Conservation (phyloP, 495 filamentous ascomycete species). For the Lophiotrema nucula region DNA sequence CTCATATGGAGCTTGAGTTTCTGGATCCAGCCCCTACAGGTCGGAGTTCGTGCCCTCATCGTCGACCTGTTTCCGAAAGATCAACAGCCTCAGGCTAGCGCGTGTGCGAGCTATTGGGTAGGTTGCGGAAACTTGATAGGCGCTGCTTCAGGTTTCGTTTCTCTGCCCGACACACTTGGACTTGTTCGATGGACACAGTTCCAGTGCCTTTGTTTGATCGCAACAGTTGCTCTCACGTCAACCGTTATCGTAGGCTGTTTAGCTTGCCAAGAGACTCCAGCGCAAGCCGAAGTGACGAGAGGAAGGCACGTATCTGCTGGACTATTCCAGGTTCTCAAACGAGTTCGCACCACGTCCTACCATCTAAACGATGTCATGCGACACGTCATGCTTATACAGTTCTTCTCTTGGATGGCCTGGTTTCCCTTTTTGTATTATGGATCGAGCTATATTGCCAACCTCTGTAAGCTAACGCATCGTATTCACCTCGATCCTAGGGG, state of each 20-base stretch:
- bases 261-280: not conserved
- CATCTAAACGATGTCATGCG: not conserved
- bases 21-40: constrained; percentile 30
- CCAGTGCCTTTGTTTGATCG: constrained; percentile 3
- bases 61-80: constrained; percentile 18
- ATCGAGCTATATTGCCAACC: not conserved
- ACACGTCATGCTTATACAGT: not conserved
- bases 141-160: constrained; percentile 3
- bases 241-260: not conserved
- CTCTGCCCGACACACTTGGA: not conserved
- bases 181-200: not conserved
- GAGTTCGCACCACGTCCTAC: not conserved
- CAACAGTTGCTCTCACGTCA: not conserved
- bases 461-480: not conserved
- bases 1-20: constrained; percentile 14
- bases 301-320: not conserved
- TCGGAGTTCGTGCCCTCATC: constrained; percentile 25
- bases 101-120: constrained; percentile 24
- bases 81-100: constrained; percentile 21
- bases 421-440: constrained; percentile 4
- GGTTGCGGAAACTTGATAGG: constrained; percentile 26
- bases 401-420: constrained; percentile 7
- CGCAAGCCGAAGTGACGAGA: not conserved
- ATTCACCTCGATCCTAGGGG: not conserved
- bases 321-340: not conserved